phyloP scores from a whole-genome alignment of 2,329 filamentous ascomycete genomes.

The Ascochyta pisi region DNA sequence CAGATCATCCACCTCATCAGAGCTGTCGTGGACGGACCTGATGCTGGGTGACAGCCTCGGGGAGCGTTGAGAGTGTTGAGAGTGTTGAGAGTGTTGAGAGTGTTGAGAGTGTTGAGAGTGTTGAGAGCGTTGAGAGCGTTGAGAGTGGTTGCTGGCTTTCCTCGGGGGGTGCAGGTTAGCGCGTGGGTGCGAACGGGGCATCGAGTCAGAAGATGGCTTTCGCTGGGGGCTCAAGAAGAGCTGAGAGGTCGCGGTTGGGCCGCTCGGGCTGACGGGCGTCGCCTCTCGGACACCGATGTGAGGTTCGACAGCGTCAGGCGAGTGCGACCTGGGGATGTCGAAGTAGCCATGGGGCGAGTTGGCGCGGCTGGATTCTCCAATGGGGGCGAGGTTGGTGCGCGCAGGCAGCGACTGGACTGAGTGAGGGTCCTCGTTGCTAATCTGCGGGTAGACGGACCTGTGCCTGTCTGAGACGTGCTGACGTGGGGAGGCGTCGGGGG shows the following conservation, averaged over 20 bases:
- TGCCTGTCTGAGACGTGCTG: constrained; percentile 42
- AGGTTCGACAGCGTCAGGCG: constrained; percentile 55
- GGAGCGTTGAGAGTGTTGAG: constrained; percentile 26
- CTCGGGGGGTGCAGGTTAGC: constrained; percentile 49
- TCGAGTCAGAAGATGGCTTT: constrained; percentile 50
- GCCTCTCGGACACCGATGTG: constrained; percentile 52
- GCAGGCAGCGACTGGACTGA: constrained; percentile 38
- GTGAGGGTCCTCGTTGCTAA: constrained; percentile 39
- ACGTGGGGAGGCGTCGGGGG: constrained; percentile 36
- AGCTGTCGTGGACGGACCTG: constrained; percentile 59
- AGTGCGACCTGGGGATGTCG: constrained; percentile 53
- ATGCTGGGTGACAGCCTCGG: constrained; percentile 53
- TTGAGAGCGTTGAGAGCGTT: constrained; percentile 27
- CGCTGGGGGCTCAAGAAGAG: constrained; percentile 47
- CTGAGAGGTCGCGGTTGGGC: constrained; percentile 39
- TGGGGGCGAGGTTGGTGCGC: constrained; percentile 42
- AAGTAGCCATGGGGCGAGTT: constrained; percentile 52
- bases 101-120: no score
- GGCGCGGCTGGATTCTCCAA: constrained; percentile 43
- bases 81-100: no score
- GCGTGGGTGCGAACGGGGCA: constrained; percentile 31
- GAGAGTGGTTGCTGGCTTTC: constrained; percentile 47
- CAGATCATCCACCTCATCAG: constrained; percentile 73
- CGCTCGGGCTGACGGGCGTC: constrained; percentile 50
- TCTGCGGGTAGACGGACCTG: constrained; percentile 47